Evolutionary conservation across 2,329 filamentous ascomycete genomes (phyloP), one percentile per base, ranked within the genome.

Genomic region (Pestalotiopsis sp.): DNA sequence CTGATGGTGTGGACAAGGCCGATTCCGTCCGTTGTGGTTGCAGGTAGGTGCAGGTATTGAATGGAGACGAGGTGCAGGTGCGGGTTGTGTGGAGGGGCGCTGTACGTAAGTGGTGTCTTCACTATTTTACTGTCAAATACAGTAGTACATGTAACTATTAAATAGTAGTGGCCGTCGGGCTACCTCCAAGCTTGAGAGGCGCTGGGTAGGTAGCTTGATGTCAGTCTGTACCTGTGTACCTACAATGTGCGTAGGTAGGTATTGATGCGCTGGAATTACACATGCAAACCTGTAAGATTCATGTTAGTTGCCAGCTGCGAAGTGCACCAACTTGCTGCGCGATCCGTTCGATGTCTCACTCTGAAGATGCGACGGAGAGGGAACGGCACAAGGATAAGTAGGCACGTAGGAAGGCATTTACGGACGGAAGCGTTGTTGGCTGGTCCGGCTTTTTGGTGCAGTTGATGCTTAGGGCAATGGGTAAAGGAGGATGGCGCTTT

Each of bases 1-100:
- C 25, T 36, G 58, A 56, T 38, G 56, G 64, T n/a, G 9, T 56
- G 52, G 39, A 60, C 52, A 49, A 66, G 64, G 52, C 64, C 58
- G 56, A 66, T 36, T 66, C 45, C 20, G 39, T 57, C 13, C 27
- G 45, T 36, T 60, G 64, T 38, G 20, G 39, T 20, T 38, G 59
- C 59, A 36, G 61, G 61, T 64, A 59, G 57, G 23, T 59, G 57
- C 13, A 59, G 9, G 57, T n/a, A 36, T 36, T 36, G 31, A 36
- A 36, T 36, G 31, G 31, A 36, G 31, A 36, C 31, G 14, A 27
- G 57, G 23, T 23, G 57, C 57, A 59, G 57, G 14, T 59, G 57
- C 57, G 25, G 57, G 45, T 20, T 52, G 17, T 52, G 17, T 20
- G 17, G 41, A 45, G 12, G 41, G 41, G 17, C 17, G 41, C 3